Percentiles rank a stretch among this genome's conserved stretches.
Conservation (phyloP, 1,139 yeast genomes). For the Pneumocystis jirovecii region DNA sequence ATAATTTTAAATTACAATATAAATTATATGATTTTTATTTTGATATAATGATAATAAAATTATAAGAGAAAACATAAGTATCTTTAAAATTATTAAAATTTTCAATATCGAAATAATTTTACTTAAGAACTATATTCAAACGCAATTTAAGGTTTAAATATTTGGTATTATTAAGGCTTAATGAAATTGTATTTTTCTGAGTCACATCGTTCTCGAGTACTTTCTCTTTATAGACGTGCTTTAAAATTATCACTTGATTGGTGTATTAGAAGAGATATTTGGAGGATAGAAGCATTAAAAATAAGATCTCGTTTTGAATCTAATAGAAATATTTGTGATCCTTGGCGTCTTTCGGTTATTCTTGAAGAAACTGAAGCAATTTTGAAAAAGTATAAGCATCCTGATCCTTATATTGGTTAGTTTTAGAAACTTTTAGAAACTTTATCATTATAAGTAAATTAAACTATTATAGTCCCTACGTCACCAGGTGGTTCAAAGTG, state of each 20-base stretch:
- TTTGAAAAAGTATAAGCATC: constrained; percentile 6
- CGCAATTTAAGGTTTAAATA: background rate
- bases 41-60: background rate
- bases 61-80: background rate
- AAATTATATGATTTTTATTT: background rate
- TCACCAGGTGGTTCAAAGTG: background rate
- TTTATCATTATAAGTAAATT: background rate
- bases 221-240: constrained; percentile 13
- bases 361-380: constrained; percentile 8
- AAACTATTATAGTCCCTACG: background rate
- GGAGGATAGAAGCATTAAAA: constrained; percentile 13
- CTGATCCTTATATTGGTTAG: constrained; percentile 10
- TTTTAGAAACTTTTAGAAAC: background rate
- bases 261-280: constrained; percentile 14
- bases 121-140: background rate
- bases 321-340: constrained; percentile 13
- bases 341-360: constrained; percentile 7
- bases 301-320: constrained; percentile 14
- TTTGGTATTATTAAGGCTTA: background rate
- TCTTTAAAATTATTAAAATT: background rate
- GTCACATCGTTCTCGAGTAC: constrained; percentile 4
- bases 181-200: background rate
- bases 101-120: background rate
- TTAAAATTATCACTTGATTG: constrained; percentile 14
- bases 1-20: background rate